phyloP scores from a whole-genome alignment of 495 filamentous ascomycete species.

The Xylaria acuta region DNA sequence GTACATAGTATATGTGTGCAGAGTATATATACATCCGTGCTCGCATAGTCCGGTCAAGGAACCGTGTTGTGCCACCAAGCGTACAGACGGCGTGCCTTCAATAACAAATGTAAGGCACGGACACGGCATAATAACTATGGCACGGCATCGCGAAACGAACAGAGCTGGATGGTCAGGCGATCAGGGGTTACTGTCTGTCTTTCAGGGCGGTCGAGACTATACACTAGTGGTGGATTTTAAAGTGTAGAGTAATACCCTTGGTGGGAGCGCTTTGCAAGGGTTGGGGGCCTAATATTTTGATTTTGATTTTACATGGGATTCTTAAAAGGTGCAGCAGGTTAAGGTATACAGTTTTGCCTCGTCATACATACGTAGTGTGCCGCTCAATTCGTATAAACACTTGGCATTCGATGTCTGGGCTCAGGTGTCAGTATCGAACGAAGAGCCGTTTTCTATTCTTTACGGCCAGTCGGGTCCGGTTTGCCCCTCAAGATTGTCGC shows the following conservation, averaged over 20 bases:
- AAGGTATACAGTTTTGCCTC: background rate
- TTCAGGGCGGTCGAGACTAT: no score
- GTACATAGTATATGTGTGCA: background rate
- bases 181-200: background rate
- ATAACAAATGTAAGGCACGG: background rate
- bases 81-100: background rate
- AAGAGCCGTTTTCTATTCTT: background rate
- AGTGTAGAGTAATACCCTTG: background rate
- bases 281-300: background rate
- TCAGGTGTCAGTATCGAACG: background rate
- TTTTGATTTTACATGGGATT: background rate
- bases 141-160: constrained; percentile 11
- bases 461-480: background rate
- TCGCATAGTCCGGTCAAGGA: background rate
- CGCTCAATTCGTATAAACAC: background rate
- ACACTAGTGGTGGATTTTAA: background rate
- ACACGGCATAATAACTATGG: background rate
- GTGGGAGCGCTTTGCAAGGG: background rate
- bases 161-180: background rate
- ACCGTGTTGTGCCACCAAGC: background rate
- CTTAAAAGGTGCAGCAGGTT: background rate
- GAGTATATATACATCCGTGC: background rate
- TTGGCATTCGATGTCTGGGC: background rate
- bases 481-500: background rate
- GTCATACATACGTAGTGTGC: background rate